phyloP scores from a whole-genome alignment of 73 alveolate genomes.

The Paramecium pentaurelia region DNA sequence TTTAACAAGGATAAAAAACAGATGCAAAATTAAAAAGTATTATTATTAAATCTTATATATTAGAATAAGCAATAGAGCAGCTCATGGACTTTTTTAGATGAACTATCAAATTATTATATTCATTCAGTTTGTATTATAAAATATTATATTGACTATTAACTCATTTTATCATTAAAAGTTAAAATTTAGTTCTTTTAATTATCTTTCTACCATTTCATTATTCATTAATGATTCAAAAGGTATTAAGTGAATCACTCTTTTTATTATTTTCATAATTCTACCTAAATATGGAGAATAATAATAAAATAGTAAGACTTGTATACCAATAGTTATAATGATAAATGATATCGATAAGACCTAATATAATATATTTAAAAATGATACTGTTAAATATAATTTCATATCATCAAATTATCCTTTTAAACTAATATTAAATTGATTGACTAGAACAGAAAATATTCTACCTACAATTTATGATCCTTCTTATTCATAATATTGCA shows the following conservation, averaged over 20 bases:
- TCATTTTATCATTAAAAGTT: not conserved
- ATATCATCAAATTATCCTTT: not conserved
- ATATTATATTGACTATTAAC: too few species aligned
- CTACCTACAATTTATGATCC: not conserved
- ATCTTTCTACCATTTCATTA: not conserved
- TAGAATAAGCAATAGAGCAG: conserved; percentile 48
- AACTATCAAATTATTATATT: not conserved
- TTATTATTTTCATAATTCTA: not conserved
- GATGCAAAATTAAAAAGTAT: conserved; percentile 23
- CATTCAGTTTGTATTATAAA: not conserved
- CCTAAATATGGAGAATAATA: not conserved
- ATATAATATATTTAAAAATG: too few species aligned
- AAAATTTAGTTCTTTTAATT: not conserved
- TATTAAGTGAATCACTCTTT: not conserved
- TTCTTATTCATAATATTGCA: not conserved
- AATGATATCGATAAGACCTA: not conserved
- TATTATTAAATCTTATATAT: not conserved
- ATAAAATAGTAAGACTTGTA: too few species aligned
- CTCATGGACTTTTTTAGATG: conserved; percentile 54
- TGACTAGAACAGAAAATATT: not conserved
- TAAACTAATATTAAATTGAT: not conserved
- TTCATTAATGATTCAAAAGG: not conserved
- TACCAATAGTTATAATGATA: too few species aligned
- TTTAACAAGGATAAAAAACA: not conserved
- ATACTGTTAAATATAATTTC: not conserved